These are phyloP conservation scores for Trichosporon coremiiforme DNA, from an alignment of 1,284 basidiomycete species.

Conservation along the genomic window DNA sequence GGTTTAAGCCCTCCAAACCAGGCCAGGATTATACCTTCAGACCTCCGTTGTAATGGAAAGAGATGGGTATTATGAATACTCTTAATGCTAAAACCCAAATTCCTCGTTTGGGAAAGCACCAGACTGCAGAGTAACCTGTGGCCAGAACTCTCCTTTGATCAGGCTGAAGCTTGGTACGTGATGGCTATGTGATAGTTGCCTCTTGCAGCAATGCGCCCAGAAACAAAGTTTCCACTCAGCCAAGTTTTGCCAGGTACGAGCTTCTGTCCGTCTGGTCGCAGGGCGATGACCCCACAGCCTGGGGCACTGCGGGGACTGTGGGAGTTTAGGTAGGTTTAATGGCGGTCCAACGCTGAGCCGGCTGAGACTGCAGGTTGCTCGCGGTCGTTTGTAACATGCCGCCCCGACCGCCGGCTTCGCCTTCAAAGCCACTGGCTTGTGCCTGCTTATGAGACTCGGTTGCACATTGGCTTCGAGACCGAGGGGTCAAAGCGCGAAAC, in stretches of 20 bases:
- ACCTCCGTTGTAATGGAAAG: conserved; percentile 14
- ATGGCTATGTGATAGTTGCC: neutral
- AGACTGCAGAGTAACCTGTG: neutral
- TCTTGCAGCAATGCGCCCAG: neutral
- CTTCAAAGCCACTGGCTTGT: neutral
- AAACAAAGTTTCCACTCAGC: conserved; percentile 7
- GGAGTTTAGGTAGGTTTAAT: neutral
- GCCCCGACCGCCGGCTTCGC: neutral
- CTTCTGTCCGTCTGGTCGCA: neutral
- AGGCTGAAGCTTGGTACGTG: neutral
- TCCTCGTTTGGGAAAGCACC: conserved; percentile 7
- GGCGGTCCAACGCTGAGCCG: neutral
- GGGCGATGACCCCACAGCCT: neutral
- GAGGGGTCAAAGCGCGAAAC: neutral
- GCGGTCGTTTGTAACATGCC: neutral
- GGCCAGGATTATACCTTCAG: neutral
- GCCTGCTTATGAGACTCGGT: neutral
- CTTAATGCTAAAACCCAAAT: conserved; percentile 11
- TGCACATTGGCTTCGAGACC: neutral
- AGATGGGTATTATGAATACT: conserved; percentile 14
- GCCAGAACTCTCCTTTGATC: neutral
- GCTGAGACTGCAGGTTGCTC: neutral
- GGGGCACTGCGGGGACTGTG: neutral
- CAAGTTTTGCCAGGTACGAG: neutral
- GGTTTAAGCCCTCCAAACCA: neutral